Evolutionary conservation across 352 stramenopile species (phyloP).

Genomic region (Globisporangium yorkense): DNA sequence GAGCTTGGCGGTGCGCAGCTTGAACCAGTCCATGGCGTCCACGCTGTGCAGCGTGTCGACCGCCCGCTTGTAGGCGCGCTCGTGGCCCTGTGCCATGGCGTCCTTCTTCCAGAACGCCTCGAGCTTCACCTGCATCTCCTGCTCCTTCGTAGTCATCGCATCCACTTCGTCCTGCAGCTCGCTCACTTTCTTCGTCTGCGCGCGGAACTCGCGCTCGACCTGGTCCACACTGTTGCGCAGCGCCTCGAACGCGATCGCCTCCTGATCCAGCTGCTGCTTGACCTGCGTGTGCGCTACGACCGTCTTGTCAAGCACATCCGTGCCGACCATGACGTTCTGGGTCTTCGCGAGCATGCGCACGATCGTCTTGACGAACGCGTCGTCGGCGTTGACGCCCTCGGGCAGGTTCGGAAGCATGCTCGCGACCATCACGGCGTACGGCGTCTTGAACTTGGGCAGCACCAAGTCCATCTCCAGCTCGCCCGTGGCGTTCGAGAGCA

Average conservation of each 20-base stretch:
- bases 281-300: slow-evolving; percentile 30
- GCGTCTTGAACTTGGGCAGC: slow-evolving; percentile 57
- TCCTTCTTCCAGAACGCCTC: slow-evolving; percentile 76
- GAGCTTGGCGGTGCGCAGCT: slow-evolving; percentile 50
- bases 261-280: slow-evolving; percentile 18
- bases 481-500: slow-evolving; percentile 28
- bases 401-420: slow-evolving; percentile 64
- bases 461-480: slow-evolving; percentile 66
- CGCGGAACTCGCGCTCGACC: slow-evolving; percentile 35
- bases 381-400: slow-evolving; percentile 53
- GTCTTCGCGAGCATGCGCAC: slow-evolving; percentile 71
- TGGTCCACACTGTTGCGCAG: slow-evolving; percentile 50
- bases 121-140: slow-evolving; percentile 72
- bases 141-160: slow-evolving; percentile 44
- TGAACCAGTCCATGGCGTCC: slow-evolving; percentile 70
- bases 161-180: slow-evolving; percentile 33
- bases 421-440: slow-evolving; percentile 79
- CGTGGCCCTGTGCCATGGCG: slow-evolving; percentile 25
- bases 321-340: slow-evolving; percentile 65
- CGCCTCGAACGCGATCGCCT: slow-evolving; percentile 25
- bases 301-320: slow-evolving; percentile 55
- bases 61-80: slow-evolving; percentile 56
- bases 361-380: slow-evolving; percentile 67
- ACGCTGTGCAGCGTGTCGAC: slow-evolving; percentile 46
- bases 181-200: slow-evolving; percentile 19